Base-by-base conservation (phyloP, 495 filamentous ascomycete species). In the Lasiosphaeria ovina region DNA sequence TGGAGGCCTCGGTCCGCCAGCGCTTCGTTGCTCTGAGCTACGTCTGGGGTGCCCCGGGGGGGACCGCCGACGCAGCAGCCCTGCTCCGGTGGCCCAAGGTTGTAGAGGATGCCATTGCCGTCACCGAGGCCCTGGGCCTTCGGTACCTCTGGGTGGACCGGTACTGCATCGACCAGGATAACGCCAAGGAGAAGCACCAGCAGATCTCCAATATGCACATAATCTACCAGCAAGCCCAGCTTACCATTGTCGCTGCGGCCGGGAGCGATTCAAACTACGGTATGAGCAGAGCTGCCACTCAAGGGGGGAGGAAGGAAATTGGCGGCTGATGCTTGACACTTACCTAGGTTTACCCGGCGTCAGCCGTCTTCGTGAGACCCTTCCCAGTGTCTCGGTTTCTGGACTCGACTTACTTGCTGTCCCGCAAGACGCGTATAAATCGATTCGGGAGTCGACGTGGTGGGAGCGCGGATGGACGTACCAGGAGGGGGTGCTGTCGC, bases 151-250 rank as follows among this genome's bases (percentile, higher is more conserved):
- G 73, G 73, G 64, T 74, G 11, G 73, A 75, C 40, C 42, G 58
- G 6, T 52, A 75, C 35, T 77, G 74, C 60, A 76, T 76, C 36
- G 35, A 68, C 9, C 71, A 76, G 57, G 65, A 72, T 35, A 57
- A 66, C 32, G 56, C 17, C 3, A 17, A 54, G 4, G 64, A 71
- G 17, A 70, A 72, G 16, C 55, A 63, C 7, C 0, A 33, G 11
- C 67, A 76, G 34, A 59, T 76, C 16, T 55, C 51, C 32, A 55
- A 53, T 0, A 76, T 77, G 74, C 62, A 60, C 4, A 45, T 55
- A 16, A 75, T 77, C 31, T 77, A 77, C 59, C 51, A 56, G 3
- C 47, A 65, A 8, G 55, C 74, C 3, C 55, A 62, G 16, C 47
- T 77, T 31, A 75, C 69, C 3, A 61, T 77, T 9, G 58, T 72